Evolutionary conservation across 495 filamentous ascomycete genomes (phyloP), one percentile per base, ranked within the genome.

Genomic region (Clohesyomyces aquaticus): DNA sequence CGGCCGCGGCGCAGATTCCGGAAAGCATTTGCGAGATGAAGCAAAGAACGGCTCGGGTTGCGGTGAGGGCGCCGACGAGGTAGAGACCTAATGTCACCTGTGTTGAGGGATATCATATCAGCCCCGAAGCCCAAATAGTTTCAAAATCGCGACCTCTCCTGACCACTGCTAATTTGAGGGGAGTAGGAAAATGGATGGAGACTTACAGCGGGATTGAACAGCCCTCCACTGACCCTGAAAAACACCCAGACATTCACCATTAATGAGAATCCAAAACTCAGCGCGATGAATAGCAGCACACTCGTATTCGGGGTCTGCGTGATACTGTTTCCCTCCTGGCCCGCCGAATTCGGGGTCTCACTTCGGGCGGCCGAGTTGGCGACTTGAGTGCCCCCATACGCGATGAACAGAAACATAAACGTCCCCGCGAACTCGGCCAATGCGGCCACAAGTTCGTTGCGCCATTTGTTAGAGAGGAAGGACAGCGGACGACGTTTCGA

Each of bases 71-170:
- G 14, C 84, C 83, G 29, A 82, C 80, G 10, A 87, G 70, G 29
- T 79, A 81, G 22, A 86, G 79, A 0, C 82, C 84, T 2, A 87
- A 71, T 0, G 86, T 88, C 2, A 87, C 82, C 82, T 85, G 50
- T 48, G n/a, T n/a, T n/a, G n/a, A n/a, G n/a, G n/a, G n/a, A 11
- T 3, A 59, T 22, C 38, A 16, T 22, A 22, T 59, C 25, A 59
- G 46, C 28, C 58, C 12, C 6, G 16, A 1, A 45, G 16, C 38
- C 22, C 32, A 38, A 38, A 38, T n/a, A n/a, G n/a, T n/a, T n/a
- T n/a, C n/a, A n/a, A n/a, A n/a, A n/a, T n/a, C n/a, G n/a, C n/a
- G n/a, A n/a, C n/a, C n/a, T n/a, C n/a, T n/a, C n/a, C n/a, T n/a
- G n/a, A n/a, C n/a, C n/a, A n/a, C n/a, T n/a, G n/a, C n/a, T n/a